Percentiles rank a stretch among this genome's conserved stretches.
Evolutionary conservation across 2,329 filamentous ascomycete species (phyloP).

Genomic region (Aureobasidium melanogenum): DNA sequence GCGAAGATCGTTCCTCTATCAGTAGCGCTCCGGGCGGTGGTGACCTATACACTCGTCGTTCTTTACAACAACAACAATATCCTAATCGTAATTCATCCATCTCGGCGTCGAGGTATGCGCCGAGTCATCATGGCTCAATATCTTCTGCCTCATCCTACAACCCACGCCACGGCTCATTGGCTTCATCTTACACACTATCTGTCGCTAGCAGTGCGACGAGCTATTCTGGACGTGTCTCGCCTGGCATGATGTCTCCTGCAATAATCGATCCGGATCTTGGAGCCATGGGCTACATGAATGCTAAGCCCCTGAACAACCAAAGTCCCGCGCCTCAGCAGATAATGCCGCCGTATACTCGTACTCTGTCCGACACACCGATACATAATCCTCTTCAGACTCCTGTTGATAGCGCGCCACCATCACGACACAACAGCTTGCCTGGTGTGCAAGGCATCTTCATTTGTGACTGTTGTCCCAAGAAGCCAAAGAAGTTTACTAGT

Average conservation of each 20-base stretch:
- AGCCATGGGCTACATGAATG: slow-evolving; percentile 47
- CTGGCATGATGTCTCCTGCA: slow-evolving; percentile 49
- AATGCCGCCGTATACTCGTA: slow-evolving; percentile 32
- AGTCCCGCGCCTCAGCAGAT: slow-evolving; percentile 33
- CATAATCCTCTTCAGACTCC: slow-evolving; percentile 37
- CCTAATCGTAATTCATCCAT: slow-evolving; percentile 48
- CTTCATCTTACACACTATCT: slow-evolving; percentile 50
- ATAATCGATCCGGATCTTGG: slow-evolving; percentile 43
- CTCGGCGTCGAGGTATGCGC: slow-evolving; percentile 42
- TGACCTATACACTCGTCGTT: slow-evolving; percentile 47
- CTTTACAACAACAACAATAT: slow-evolving; percentile 49
- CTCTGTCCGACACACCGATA: slow-evolving; percentile 32
- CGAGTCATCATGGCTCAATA: slow-evolving; percentile 50
- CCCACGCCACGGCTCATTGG: slow-evolving; percentile 53
- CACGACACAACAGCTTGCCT: slow-evolving; percentile 39
- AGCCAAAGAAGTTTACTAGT: slow-evolving; percentile 89
- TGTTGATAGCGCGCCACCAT: slow-evolving; percentile 33
- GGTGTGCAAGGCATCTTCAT: slow-evolving; percentile 55
- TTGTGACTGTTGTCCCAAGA: slow-evolving; percentile 95
- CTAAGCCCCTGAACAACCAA: slow-evolving; percentile 32
- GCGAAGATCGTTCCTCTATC: slow-evolving; percentile 37
- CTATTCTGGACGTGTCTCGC: slow-evolving; percentile 54
- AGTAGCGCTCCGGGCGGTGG: slow-evolving; percentile 33
- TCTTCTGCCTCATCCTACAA: slow-evolving; percentile 58
- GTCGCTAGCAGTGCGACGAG: slow-evolving; percentile 58